Percentiles rank a stretch among this genome's conserved stretches.
These are phyloP conservation scores for Phialocephala sp. DNA, from an alignment of 2,329 filamentous ascomycete species.

Conservation along the genomic window DNA sequence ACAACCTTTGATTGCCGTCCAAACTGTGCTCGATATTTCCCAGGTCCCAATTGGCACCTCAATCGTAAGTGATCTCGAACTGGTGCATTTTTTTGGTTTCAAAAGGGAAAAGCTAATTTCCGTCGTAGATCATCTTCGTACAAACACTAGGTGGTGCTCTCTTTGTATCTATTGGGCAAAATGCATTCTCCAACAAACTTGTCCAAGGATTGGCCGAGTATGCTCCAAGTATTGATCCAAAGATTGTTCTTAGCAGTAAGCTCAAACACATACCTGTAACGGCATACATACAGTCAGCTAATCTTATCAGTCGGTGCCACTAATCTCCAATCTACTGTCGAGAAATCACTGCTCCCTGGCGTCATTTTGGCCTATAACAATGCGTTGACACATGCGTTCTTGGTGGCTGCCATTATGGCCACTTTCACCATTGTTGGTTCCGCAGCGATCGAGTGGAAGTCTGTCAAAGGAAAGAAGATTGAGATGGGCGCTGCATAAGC, in stretches of 20 bases:
- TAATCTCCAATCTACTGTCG: slow-evolving; percentile 60
- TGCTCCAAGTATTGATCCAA: slow-evolving; percentile 50
- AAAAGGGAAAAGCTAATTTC: slow-evolving; percentile 24
- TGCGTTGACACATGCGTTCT: slow-evolving; percentile 59
- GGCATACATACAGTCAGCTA: neutral
- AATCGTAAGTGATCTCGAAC: neutral
- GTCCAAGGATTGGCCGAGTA: slow-evolving; percentile 45
- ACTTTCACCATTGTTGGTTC: slow-evolving; percentile 52
- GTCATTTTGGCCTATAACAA: slow-evolving; percentile 66
- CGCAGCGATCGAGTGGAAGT: slow-evolving; percentile 57
- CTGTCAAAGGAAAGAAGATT: slow-evolving; percentile 52
- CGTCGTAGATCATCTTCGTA: slow-evolving; percentile 54
- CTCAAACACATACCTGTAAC: neutral
- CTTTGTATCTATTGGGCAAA: slow-evolving; percentile 62
- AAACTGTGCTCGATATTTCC: slow-evolving; percentile 60
- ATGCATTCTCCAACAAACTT: slow-evolving; percentile 48
- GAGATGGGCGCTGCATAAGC: slow-evolving; percentile 38
- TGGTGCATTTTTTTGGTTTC: neutral
- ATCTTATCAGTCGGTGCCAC: slow-evolving; percentile 58
- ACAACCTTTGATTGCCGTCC: slow-evolving; percentile 59
- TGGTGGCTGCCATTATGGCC: slow-evolving; percentile 57
- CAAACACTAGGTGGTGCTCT: slow-evolving; percentile 65
- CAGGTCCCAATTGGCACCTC: slow-evolving; percentile 59
- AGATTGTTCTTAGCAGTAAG: slow-evolving; percentile 48
- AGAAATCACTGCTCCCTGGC: slow-evolving; percentile 52